Conservation (phyloP, 148 eudicot species). For the Beta vulgaris region DNA sequence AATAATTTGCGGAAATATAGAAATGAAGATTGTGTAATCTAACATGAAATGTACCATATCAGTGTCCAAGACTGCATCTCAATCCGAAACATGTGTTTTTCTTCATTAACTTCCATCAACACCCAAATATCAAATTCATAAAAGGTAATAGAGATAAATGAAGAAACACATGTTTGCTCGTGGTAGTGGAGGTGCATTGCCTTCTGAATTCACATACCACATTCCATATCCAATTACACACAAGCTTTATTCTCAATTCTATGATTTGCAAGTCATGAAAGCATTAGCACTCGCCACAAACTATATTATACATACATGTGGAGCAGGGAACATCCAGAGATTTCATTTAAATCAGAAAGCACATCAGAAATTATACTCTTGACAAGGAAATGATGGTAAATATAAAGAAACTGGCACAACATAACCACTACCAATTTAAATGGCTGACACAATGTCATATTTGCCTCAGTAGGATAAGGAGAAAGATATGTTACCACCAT, state of each 20-base stretch:
- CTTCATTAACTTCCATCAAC: neutral
- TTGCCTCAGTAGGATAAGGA: neutral
- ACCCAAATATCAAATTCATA: neutral
- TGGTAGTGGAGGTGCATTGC: neutral
- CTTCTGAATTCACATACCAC: neutral
- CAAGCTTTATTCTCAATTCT: neutral
- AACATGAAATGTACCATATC: neutral
- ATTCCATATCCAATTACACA: neutral
- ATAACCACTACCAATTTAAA: neutral
- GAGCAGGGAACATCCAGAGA: neutral
- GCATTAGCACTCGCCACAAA: neutral
- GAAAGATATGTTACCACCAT: neutral
- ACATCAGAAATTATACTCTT: neutral
- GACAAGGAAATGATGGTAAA: neutral
- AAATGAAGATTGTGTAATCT: neutral
- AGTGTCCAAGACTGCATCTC: neutral
- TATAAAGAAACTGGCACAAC: neutral
- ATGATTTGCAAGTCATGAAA: neutral
- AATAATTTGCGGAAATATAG: neutral
- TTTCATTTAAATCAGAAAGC: neutral
- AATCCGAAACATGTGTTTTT: neutral
- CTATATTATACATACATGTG: neutral
- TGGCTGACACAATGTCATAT: neutral
- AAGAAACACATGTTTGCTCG: neutral
- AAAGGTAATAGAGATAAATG: neutral